A percentile compares a stretch with the other conserved stretches of the same genome.
Conservation (phyloP, 2,329 filamentous ascomycete genomes). For the Alternaria ethzedia region DNA sequence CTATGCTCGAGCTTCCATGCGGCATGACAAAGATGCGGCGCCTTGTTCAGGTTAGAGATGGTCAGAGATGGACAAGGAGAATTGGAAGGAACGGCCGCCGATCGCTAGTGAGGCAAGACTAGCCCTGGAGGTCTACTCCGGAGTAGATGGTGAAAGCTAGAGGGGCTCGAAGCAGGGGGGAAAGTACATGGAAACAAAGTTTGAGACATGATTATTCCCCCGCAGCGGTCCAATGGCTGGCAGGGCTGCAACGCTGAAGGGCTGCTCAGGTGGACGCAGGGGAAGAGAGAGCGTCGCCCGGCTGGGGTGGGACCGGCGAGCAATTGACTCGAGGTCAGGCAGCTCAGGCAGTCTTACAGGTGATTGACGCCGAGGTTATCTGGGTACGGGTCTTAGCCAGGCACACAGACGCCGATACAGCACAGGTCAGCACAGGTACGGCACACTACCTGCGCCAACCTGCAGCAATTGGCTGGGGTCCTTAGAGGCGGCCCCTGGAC, state of each 20-base stretch:
- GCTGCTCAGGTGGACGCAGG: not conserved
- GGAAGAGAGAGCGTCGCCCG: not conserved
- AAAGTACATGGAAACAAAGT: not conserved
- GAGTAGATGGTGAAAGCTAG: not conserved
- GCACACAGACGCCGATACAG: conserved; percentile 1
- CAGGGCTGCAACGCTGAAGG: not conserved
- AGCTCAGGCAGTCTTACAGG: not conserved
- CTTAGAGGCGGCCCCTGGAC: conserved; percentile 11
- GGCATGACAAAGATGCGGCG: conserved; percentile 2
- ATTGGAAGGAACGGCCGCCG: conserved; percentile 1
- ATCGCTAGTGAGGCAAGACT: conserved; percentile 5
- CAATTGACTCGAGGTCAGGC: not conserved
- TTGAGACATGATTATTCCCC: not conserved
- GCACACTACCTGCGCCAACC: not conserved
- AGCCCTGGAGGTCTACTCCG: not conserved
- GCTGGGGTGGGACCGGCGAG: conserved; percentile 1
- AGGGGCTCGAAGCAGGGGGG: not conserved
- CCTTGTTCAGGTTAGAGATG: conserved; percentile 4
- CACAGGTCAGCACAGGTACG: not conserved
- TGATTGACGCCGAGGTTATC: not conserved
- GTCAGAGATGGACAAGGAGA: not conserved
- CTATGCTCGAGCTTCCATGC: conserved; percentile 3
- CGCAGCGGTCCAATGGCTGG: not conserved
- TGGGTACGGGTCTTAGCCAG: not conserved
- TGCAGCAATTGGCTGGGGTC: conserved; percentile 11